phyloP scores from a whole-genome alignment of 164 flowering plant species.

The Taxillus chinensis region DNA sequence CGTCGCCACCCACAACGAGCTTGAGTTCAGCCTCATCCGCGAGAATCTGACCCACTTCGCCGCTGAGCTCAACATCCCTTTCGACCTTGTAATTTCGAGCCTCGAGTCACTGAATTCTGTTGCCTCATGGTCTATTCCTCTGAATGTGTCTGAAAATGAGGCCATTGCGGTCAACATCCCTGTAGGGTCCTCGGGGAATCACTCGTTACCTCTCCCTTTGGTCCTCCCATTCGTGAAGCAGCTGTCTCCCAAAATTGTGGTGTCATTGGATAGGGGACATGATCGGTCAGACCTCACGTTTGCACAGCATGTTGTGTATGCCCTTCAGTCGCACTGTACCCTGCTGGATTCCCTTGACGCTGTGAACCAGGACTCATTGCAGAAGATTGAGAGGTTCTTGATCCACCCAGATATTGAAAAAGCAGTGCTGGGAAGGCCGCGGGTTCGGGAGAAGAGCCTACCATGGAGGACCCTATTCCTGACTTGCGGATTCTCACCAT shows the following conservation, averaged over 20 bases:
- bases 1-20: slow-evolving; percentile 34
- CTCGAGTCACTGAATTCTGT: slow-evolving; percentile 36
- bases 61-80: slow-evolving; percentile 31
- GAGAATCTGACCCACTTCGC: slow-evolving; percentile 66
- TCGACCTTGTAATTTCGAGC: slow-evolving; percentile 46
- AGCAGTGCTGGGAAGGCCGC: slow-evolving; percentile 33
- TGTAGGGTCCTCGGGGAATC: slow-evolving; percentile 20
- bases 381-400: slow-evolving; percentile 63
- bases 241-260: slow-evolving; percentile 60
- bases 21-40: slow-evolving; percentile 47
- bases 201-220: slow-evolving; percentile 26
- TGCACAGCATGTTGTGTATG: slow-evolving; percentile 41
- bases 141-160: slow-evolving; percentile 32
- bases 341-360: slow-evolving; percentile 72
- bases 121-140: slow-evolving; percentile 24
- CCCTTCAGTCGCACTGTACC: slow-evolving; percentile 39
- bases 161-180: slow-evolving; percentile 66
- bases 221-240: slow-evolving; percentile 62
- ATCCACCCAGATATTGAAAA: slow-evolving; percentile 56
- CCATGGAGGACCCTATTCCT: slow-evolving; percentile 56
- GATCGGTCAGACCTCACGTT: slow-evolving; percentile 60
- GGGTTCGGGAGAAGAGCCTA: slow-evolving; percentile 33
- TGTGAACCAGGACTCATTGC: slow-evolving; percentile 31
- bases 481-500: slow-evolving; percentile 52
- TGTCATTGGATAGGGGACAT: slow-evolving; percentile 58